Percentiles rank a stretch among this genome's conserved stretches.
phyloP scores from a whole-genome alignment of 2,329 filamentous ascomycete species.

The Sclerotinia sclerotiorum region DNA sequence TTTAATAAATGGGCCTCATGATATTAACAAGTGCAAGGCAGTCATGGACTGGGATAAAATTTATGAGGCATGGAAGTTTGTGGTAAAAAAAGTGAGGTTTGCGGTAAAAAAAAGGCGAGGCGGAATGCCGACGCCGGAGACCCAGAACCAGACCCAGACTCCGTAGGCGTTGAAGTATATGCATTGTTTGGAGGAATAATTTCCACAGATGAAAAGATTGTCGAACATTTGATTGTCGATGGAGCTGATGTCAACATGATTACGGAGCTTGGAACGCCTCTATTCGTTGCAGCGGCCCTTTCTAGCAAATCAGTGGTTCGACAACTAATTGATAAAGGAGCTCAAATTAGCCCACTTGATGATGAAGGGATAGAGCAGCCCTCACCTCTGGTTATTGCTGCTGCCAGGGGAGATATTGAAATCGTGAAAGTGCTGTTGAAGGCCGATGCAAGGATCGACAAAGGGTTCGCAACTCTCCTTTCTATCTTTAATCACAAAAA shows the following conservation, averaged over 20 bases:
- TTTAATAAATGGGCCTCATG: neutral
- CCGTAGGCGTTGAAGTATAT: neutral
- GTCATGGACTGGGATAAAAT: accelerated
- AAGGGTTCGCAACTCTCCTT: neutral
- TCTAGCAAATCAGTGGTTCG: neutral
- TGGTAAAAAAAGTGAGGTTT: neutral
- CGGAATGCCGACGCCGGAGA: no score
- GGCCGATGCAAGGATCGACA: neutral
- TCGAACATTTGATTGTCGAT: neutral
- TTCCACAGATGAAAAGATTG: neutral
- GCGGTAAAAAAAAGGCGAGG: no score
- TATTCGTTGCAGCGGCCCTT: neutral
- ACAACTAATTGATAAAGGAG: neutral
- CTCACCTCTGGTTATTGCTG: neutral
- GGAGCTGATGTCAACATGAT: neutral
- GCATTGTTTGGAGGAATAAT: neutral
- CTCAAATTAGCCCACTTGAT: neutral
- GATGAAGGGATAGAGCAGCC: neutral
- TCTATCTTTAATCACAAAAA: neutral
- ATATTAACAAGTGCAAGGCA: neutral
- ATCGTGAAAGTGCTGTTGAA: neutral
- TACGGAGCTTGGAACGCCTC: neutral
- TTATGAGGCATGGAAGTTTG: neutral
- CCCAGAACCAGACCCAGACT: no score
- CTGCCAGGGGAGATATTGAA: neutral